Base-by-base conservation (phyloP, 768 basidiomycete species). In the Pluteus cervinus region DNA sequence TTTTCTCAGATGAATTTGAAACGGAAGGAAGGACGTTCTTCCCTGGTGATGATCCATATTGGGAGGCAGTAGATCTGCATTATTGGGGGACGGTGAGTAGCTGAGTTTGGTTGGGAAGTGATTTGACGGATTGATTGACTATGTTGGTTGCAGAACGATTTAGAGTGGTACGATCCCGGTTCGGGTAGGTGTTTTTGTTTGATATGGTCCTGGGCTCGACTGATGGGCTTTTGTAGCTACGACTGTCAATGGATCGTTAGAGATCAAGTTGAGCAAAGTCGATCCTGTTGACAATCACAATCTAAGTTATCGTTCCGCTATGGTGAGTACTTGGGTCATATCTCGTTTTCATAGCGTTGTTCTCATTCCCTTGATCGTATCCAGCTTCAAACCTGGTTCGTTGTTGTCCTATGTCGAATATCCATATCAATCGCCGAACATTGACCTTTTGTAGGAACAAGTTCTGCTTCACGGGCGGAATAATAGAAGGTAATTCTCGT, bases 1-100 rank as follows among this genome's bases (percentile, higher is more conserved):
- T 87, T 12, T 91, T 87, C 57, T 81, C 77, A 1, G 87, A 91
- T 53, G 88, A 90, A 63, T 91, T 91, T 56, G 76, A 89, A 41
- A 55, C 53, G 16, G 82, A 84, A 2, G 86, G 85, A 0, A 63
- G 84, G 8, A 66, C 75, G 5, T 86, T 81, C 48, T 76, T 71
- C 52, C 66, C 74, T 5, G 81, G 73, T 0, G 72, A 75, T 26
- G 75, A 75, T 55, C 75, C 74, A 0, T 75, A 69, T 42, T 76
- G 63, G 61, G 58, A 61, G 39, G 71, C 68, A 14, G 60, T 63
- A 1, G 73, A 65, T 47, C 30, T 76, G 3, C 75, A 80, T 50
- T 83, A 82, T 49, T 76, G 77, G 75, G 66, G 67, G 30, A 64
- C 62, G 25, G 56, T 53, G 24, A 26, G 52, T 69, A 11, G 7